These are phyloP conservation scores for Tritrichomonas musculus DNA, from an alignment of 208 protist genomes.

Conservation along the genomic window DNA sequence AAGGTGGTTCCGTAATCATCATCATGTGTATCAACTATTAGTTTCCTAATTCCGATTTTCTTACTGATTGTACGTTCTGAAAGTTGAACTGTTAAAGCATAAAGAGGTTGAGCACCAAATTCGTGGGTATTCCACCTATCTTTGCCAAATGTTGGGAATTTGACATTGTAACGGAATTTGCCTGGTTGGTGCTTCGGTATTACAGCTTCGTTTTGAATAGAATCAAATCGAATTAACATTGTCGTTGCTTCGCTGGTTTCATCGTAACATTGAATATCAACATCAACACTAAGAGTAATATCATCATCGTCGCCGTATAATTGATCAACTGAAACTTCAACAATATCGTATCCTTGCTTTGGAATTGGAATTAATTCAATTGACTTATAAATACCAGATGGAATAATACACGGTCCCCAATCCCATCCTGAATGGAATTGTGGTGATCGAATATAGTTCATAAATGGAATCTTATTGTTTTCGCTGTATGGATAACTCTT, in stretches of 20 bases:
- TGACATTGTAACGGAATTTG: not conserved
- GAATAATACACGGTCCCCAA: conserved; percentile 39
- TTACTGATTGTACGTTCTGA: not conserved
- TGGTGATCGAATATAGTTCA: conserved; percentile 15
- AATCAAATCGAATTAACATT: no score
- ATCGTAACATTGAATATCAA: no score
- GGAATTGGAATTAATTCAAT: not conserved
- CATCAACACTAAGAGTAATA: no score
- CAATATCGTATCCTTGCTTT: not conserved
- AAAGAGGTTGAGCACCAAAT: not conserved
- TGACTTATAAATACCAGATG: conserved; percentile 21
- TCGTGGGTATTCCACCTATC: not conserved
- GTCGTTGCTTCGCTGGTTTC: no score
- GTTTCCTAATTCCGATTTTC: not conserved
- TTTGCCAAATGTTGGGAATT: not conserved
- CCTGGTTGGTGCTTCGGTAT: no score
- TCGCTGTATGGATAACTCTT: not conserved
- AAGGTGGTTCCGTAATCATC: conserved; percentile 43
- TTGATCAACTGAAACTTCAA: no score
- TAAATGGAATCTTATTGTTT: not conserved
- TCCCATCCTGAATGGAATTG: conserved; percentile 44
- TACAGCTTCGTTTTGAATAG: no score
- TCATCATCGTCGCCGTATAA: no score
- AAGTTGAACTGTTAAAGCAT: not conserved
- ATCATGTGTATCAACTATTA: not conserved